Conservation (phyloP, 2,329 filamentous ascomycete genomes). For the Diaporthe sp. region DNA sequence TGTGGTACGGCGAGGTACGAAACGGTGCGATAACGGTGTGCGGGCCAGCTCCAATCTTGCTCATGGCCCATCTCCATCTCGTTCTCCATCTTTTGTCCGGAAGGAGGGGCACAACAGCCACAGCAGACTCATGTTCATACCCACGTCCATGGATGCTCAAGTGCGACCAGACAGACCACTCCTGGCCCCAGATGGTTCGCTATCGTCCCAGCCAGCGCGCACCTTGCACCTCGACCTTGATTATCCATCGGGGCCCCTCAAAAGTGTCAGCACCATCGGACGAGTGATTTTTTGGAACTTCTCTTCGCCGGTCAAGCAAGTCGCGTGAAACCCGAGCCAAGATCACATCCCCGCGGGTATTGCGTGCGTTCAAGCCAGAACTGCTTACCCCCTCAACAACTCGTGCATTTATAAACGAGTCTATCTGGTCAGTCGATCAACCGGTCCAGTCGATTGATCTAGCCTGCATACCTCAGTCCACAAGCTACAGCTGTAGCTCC, state of each 20-base stretch:
- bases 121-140: conserved; percentile 9
- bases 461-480: conserved; percentile 14
- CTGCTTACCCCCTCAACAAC: background rate
- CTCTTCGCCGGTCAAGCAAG: conserved; percentile 17
- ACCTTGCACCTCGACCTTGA: background rate
- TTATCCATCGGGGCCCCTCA: background rate
- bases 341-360: conserved; percentile 12
- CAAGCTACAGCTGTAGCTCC: background rate
- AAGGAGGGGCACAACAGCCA: conserved; percentile 11
- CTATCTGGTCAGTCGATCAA: background rate
- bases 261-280: conserved; percentile 12
- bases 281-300: background rate
- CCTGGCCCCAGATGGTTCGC: background rate
- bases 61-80: conserved; percentile 7
- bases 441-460: background rate
- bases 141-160: conserved; percentile 12
- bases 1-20: background rate
- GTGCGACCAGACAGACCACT: conserved; percentile 18
- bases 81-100: conserved; percentile 2
- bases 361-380: background rate
- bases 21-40: background rate
- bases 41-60: background rate
- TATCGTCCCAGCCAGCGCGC: background rate
- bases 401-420: background rate
- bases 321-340: conserved; percentile 32